phyloP scores from a whole-genome alignment of 352 stramenopile genomes.

The Chrysophaeum taylorii region DNA sequence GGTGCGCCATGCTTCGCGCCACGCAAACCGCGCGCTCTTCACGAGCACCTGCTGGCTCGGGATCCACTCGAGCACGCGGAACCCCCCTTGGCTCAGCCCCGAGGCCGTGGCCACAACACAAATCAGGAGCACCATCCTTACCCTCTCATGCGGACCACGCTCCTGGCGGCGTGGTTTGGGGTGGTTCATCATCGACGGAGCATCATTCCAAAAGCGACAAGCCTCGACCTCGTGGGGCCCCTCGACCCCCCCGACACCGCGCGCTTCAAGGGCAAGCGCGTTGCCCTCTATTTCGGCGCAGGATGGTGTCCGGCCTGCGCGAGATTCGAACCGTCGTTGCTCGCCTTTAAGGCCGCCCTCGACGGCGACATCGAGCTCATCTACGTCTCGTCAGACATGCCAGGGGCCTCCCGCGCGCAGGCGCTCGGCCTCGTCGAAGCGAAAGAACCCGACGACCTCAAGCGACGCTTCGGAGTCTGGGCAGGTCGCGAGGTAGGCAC shows the following conservation, averaged over 20 bases:
- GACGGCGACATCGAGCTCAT: slow-evolving; percentile 34
- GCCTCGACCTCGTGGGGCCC: too few species aligned
- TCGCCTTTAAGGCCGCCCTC: slow-evolving; percentile 27
- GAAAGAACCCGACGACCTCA: slow-evolving; percentile 36
- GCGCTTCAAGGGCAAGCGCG: too few species aligned
- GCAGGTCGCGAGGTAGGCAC: slow-evolving; percentile 31
- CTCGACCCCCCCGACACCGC: too few species aligned
- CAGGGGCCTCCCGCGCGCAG: slow-evolving; percentile 21
- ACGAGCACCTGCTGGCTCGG: slow-evolving; percentile 23
- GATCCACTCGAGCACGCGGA: neutral
- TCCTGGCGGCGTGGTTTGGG: too few species aligned
- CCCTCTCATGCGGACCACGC: too few species aligned
- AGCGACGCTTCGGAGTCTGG: slow-evolving; percentile 41
- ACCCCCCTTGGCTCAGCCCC: neutral
- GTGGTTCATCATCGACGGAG: too few species aligned
- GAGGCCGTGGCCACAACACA: neutral
- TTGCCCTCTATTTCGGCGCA: slow-evolving; percentile 43
- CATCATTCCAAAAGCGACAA: too few species aligned
- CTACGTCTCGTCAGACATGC: slow-evolving; percentile 39
- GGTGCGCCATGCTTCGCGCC: slow-evolving; percentile 25
- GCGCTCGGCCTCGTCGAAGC: slow-evolving; percentile 37
- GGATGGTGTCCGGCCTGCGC: slow-evolving; percentile 46
- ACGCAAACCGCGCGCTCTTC: slow-evolving; percentile 21
- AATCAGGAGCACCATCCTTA: too few species aligned
- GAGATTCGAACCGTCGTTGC: slow-evolving; percentile 36